phyloP scores from a whole-genome alignment of 441 rosid species.

The Omphalea diandra region DNA sequence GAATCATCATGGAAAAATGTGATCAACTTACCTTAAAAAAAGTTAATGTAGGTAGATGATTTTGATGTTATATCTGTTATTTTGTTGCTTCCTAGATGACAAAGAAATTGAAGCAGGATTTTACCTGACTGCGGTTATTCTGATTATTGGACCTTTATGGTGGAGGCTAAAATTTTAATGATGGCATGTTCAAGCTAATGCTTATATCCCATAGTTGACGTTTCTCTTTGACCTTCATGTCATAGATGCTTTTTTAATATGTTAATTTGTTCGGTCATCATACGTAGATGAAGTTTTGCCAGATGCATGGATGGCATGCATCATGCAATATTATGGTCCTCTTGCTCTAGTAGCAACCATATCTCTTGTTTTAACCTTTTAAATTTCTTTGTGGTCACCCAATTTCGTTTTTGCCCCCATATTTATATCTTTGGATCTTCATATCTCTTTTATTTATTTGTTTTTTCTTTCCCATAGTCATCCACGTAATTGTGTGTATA shows the following conservation, averaged over 20 bases:
- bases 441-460: no score
- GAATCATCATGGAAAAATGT: neutral
- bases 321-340: neutral
- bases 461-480: neutral
- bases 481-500: neutral
- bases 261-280: neutral
- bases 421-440: neutral
- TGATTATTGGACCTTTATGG: neutral
- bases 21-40: neutral
- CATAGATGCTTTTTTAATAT: neutral
- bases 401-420: neutral
- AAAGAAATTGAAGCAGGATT: no score
- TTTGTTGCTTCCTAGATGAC: no score
- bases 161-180: neutral
- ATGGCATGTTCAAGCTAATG: neutral
- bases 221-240: neutral
- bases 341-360: neutral
- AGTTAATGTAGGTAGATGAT: no score
- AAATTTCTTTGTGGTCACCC: no score
- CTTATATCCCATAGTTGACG: neutral
- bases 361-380: neutral
- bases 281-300: neutral
- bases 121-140: no score
- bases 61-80: no score
- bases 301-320: neutral